Conservation (phyloP, 192 early-diverging fungal genomes). For the Spizellomyces punctatus region DNA sequence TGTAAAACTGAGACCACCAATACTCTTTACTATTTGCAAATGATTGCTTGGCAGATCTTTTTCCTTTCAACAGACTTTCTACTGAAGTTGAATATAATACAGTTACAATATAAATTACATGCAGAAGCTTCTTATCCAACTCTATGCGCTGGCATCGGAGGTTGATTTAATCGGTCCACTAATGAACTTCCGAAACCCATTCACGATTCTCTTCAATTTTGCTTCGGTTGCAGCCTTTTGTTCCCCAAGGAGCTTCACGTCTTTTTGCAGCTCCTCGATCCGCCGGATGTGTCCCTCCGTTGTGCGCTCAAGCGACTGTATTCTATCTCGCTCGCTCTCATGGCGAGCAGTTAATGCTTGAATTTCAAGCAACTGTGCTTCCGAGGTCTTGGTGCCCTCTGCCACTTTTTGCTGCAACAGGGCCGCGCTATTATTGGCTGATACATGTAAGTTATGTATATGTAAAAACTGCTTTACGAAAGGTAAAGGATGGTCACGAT, state of each 20-base stretch:
- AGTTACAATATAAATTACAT: too few relatives aligned
- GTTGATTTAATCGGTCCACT: neutral
- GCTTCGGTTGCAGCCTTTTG: constrained; percentile 16
- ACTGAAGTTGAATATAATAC: too few relatives aligned
- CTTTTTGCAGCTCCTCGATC: constrained; percentile 18
- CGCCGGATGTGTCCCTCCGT: constrained; percentile 9
- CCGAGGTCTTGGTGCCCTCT: neutral
- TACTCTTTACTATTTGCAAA: too few relatives aligned
- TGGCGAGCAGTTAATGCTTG: constrained; percentile 4
- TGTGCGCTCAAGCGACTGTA: constrained; percentile 1
- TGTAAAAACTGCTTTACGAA: constrained; percentile 23
- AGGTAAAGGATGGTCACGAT: constrained; percentile 18
- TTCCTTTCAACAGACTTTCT: too few relatives aligned
- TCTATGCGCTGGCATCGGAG: too few relatives aligned
- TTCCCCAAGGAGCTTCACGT: neutral
- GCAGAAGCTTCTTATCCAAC: too few relatives aligned
- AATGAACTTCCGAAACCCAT: constrained; percentile 16
- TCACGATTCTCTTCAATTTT: constrained; percentile 23
- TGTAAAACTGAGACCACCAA: too few relatives aligned
- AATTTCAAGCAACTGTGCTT: constrained; percentile 1
- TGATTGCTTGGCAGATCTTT: too few relatives aligned
- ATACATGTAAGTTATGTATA: constrained; percentile 13
- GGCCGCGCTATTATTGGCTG: neutral
- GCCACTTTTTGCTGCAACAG: constrained; percentile 13
- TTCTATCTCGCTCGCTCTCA: constrained; percentile 8